Conservation (phyloP, 2,329 filamentous ascomycete genomes). For the Grosmannia serpens region DNA sequence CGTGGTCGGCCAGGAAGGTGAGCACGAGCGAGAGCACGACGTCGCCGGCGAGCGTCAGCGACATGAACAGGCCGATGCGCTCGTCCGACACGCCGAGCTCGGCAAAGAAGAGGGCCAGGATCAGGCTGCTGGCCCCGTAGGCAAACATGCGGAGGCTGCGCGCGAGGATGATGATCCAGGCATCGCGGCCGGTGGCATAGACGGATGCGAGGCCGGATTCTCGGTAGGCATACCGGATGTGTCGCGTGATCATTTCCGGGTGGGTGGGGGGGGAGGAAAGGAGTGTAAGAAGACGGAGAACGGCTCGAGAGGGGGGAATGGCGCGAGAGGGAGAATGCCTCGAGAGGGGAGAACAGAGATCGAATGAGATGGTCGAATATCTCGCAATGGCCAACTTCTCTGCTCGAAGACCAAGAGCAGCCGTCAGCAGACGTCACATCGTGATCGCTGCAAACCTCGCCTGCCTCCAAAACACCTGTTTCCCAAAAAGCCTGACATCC, state of each 20-base stretch:
- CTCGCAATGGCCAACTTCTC: too few species aligned
- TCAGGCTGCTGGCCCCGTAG: slow-evolving; percentile 49
- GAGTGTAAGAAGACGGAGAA: neutral
- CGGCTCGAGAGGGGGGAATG: neutral
- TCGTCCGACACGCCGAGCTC: slow-evolving; percentile 43
- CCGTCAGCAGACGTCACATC: neutral
- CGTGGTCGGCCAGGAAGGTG: slow-evolving; percentile 45
- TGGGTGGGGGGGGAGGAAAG: neutral
- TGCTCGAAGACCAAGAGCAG: too few species aligned
- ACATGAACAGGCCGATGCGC: slow-evolving; percentile 54
- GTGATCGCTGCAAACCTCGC: neutral
- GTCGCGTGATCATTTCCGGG: slow-evolving; percentile 4
- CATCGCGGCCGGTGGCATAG: slow-evolving; percentile 33
- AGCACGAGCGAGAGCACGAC: slow-evolving; percentile 45
- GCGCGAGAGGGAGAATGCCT: neutral
- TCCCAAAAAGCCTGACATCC: neutral
- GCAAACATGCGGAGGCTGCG: slow-evolving; percentile 47
- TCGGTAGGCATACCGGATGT: slow-evolving; percentile 19
- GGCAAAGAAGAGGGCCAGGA: slow-evolving; percentile 50
- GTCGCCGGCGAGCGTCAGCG: slow-evolving; percentile 49
- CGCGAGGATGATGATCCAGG: slow-evolving; percentile 40
- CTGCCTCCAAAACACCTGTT: neutral
- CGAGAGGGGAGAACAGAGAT: neutral
- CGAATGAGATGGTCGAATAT: too few species aligned
- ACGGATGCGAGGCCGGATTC: slow-evolving; percentile 38